Evolutionary conservation across 768 basidiomycete genomes (phyloP).

Genomic region (Tulasnella sp.): DNA sequence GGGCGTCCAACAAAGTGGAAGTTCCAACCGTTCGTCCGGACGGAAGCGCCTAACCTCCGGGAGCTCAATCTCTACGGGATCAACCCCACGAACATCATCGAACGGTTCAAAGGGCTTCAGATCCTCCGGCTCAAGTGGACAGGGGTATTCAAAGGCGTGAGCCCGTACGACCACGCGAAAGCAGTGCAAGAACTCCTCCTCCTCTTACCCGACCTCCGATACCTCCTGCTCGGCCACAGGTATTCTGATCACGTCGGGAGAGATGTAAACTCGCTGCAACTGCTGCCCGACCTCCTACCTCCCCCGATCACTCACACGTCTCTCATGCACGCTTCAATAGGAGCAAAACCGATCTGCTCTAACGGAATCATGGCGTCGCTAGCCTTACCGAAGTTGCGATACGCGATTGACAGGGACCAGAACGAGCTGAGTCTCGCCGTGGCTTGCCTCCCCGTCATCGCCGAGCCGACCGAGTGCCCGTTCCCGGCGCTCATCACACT

Average conservation of each 20-base stretch:
- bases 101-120: not conserved
- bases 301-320: not conserved
- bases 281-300: not conserved
- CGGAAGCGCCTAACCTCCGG: not conserved
- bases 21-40: not conserved
- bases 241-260: not conserved
- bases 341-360: not conserved
- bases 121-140: not conserved
- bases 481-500: not conserved
- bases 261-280: not conserved
- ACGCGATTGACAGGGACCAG: not conserved
- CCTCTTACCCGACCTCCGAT: constrained; percentile 17
- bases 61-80: not conserved
- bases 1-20: not conserved
- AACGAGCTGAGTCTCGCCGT: not conserved
- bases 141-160: not conserved
- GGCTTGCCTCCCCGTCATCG: not conserved
- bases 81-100: not conserved
- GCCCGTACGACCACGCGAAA: constrained; percentile 58
- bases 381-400: not conserved
- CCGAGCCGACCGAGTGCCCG: not conserved
- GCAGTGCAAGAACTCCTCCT: constrained; percentile 63
- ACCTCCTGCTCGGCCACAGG: constrained; percentile 17
- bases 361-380: not conserved
- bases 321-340: not conserved